phyloP scores from a whole-genome alignment of 2,329 filamentous ascomycete genomes.

The Epichloe bromicola region DNA sequence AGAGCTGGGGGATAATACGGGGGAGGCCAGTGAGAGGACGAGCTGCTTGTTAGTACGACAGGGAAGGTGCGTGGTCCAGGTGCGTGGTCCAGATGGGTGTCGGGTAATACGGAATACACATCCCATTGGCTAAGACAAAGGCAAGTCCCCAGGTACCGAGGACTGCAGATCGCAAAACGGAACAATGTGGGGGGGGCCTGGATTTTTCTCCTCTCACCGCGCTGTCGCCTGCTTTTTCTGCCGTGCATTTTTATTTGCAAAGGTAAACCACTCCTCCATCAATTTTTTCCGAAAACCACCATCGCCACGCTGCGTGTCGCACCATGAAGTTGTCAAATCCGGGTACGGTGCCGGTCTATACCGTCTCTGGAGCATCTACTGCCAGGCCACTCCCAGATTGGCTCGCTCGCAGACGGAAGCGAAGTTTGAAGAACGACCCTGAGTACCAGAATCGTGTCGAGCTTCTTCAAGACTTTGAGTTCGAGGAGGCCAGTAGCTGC shows the following conservation, averaged over 20 bases:
- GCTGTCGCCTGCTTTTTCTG: neutral
- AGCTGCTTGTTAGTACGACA: constrained; percentile 1
- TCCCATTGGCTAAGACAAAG: too few relatives aligned
- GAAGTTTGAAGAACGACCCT: constrained; percentile 79
- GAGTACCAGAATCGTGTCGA: constrained; percentile 93
- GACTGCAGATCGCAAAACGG: neutral
- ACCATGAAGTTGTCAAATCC: constrained; percentile 72
- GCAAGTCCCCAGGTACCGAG: too few relatives aligned
- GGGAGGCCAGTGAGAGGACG: neutral
- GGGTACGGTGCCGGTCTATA: constrained; percentile 81
- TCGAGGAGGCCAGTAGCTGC: constrained; percentile 88
- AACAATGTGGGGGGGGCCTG: neutral
- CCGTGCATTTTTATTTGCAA: neutral
- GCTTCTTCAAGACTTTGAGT: constrained; percentile 92
- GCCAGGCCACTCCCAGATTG: constrained; percentile 86
- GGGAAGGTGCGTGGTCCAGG: neutral
- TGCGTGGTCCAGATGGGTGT: neutral
- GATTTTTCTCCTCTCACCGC: neutral
- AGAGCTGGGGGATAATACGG: neutral
- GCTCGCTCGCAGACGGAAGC: constrained; percentile 80
- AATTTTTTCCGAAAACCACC: neutral
- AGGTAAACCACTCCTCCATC: too few relatives aligned
- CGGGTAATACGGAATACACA: too few relatives aligned
- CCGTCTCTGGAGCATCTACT: constrained; percentile 81
- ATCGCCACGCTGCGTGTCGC: neutral